Percentiles rank a stretch among this genome's conserved stretches.
These are phyloP conservation scores for Leccinum subfulvum DNA, from an alignment of 1,284 basidiomycete species.

Conservation along the genomic window DNA sequence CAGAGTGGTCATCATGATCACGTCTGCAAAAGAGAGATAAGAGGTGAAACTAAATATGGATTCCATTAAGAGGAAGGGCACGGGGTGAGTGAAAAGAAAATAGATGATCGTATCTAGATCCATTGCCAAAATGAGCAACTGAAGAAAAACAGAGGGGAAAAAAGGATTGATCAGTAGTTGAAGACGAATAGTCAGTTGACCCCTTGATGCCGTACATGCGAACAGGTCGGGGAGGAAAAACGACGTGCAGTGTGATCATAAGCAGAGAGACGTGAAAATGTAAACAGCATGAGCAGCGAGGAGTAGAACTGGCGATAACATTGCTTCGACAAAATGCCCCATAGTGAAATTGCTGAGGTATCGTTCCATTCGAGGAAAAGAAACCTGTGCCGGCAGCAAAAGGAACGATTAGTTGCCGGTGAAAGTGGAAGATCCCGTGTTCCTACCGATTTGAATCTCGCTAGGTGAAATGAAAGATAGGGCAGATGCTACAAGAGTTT, in stretches of 20 bases:
- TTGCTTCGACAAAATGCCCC: slow-evolving; percentile 12
- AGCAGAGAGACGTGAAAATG: neutral
- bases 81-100: neutral
- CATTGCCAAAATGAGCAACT: slow-evolving; percentile 9
- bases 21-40: slow-evolving; percentile 1
- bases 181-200: neutral
- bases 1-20: neutral
- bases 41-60: neutral
- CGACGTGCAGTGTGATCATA: neutral
- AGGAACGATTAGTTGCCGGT: slow-evolving; percentile 3
- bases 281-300: slow-evolving; percentile 2
- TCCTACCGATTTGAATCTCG: slow-evolving; percentile 12
- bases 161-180: neutral
- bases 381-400: slow-evolving; percentile 4
- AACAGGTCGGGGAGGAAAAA: neutral
- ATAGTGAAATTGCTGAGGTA: slow-evolving; percentile 10
- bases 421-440: neutral
- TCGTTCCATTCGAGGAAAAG: slow-evolving; percentile 2
- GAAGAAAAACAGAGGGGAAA: neutral
- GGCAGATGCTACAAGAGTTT: slow-evolving; percentile 45
- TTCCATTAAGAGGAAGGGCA: slow-evolving; percentile 5
- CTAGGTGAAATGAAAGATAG: neutral
- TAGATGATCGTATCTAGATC: slow-evolving; percentile 23
- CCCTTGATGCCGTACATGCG: neutral
- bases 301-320: slow-evolving; percentile 15